Evolutionary conservation across 345 rosid species (phyloP).

Genomic region (Geranium rotundifolium): DNA sequence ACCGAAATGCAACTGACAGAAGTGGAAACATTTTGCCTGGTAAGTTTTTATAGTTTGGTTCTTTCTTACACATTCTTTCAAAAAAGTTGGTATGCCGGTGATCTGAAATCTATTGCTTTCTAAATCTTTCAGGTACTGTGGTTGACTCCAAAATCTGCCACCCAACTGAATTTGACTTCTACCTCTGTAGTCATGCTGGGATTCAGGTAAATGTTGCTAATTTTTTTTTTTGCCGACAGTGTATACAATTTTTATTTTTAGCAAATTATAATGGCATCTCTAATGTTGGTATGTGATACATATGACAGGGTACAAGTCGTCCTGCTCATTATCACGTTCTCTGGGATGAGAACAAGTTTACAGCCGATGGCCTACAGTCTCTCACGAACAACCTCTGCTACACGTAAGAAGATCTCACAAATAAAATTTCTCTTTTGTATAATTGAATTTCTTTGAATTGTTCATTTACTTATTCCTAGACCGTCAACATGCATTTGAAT

Average conservation of each 20-base stretch:
- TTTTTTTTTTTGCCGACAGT: neutral
- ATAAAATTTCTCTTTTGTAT: slow-evolving; percentile 4
- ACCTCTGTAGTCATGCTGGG: slow-evolving; percentile 92
- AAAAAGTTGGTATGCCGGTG: no score
- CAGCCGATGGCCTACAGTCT: slow-evolving; percentile 78
- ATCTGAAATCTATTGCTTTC: neutral
- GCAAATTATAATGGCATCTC: neutral
- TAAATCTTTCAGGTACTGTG: slow-evolving; percentile 53
- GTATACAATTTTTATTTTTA: neutral
- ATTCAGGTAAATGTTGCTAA: slow-evolving; percentile 41
- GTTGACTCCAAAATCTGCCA: slow-evolving; percentile 93
- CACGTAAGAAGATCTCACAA: slow-evolving; percentile 36
- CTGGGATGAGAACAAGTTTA: slow-evolving; percentile 89
- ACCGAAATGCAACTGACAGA: slow-evolving; percentile 53
- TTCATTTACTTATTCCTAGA: neutral
- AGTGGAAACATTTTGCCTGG: slow-evolving; percentile 94
- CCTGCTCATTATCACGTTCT: slow-evolving; percentile 95
- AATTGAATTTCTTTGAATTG: neutral
- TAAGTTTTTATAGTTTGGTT: slow-evolving; percentile 7
- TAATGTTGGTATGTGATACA: neutral
- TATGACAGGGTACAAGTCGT: slow-evolving; percentile 76
- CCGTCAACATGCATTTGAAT: neutral
- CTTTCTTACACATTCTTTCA: neutral
- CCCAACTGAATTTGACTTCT: slow-evolving; percentile 91
- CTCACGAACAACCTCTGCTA: slow-evolving; percentile 85